Conservation (phyloP, 2,329 filamentous ascomycete genomes). For the Emericellopsis atlantica region DNA sequence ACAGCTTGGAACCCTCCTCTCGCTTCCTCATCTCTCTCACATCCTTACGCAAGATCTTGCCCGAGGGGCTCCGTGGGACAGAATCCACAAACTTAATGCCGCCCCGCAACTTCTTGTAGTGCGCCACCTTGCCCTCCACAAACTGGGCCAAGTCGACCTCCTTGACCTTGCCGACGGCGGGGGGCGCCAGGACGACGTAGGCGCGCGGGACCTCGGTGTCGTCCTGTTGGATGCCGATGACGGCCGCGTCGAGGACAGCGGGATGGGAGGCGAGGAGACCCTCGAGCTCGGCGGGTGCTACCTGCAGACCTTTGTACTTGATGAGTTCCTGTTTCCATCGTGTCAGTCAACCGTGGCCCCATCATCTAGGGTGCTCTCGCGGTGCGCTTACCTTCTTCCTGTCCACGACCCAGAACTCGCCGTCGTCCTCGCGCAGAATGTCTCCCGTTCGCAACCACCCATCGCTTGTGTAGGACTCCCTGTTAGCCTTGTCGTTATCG, state of each 20-base stretch:
- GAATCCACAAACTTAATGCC: conserved; percentile 51
- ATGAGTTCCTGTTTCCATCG: conserved; percentile 35
- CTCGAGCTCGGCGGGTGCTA: conserved; percentile 53
- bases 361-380: conserved; percentile 15
- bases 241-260: conserved; percentile 42
- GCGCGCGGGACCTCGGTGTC: conserved; percentile 35
- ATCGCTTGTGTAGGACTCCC: conserved; percentile 36
- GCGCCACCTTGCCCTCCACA: conserved; percentile 21
- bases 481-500: conserved; percentile 54
- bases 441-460: conserved; percentile 73
- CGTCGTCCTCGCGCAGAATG: conserved; percentile 56
- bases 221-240: conserved; percentile 40
- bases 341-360: not conserved
- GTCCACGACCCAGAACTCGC: conserved; percentile 69
- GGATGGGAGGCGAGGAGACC: conserved; percentile 26
- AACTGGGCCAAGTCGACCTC: conserved; percentile 12
- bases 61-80: conserved; percentile 54
- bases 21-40: conserved; percentile 16
- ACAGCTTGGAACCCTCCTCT: conserved; percentile 17
- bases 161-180: conserved; percentile 10
- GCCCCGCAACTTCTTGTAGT: conserved; percentile 55
- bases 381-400: conserved; percentile 52
- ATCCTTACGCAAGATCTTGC: conserved; percentile 31
- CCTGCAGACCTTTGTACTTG: conserved; percentile 49
- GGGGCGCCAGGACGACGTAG: conserved; percentile 15